Conservation (phyloP, 1,139 yeast species). For the Diutina mesorugosa region DNA sequence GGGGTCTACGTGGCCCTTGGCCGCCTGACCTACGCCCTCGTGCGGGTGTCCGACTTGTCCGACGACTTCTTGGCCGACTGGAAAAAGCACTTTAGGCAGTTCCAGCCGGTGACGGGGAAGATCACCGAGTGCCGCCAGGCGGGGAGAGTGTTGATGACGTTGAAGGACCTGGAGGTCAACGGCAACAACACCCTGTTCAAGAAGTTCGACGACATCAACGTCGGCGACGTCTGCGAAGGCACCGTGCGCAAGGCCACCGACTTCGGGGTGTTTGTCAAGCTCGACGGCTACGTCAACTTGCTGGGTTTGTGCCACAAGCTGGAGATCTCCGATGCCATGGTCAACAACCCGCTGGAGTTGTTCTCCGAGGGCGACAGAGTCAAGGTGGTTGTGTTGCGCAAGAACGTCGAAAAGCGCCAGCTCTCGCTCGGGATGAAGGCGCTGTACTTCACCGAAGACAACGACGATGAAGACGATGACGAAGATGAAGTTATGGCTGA, state of each 20-base stretch:
- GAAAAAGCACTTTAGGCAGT: slow-evolving; percentile 61
- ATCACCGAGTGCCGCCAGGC: slow-evolving; percentile 50
- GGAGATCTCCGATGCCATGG: slow-evolving; percentile 61
- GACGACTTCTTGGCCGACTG: slow-evolving; percentile 78
- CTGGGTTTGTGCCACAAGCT: slow-evolving; percentile 84
- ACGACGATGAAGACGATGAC: slow-evolving; percentile 10
- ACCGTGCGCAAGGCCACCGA: slow-evolving; percentile 68
- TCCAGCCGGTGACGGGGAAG: slow-evolving; percentile 71
- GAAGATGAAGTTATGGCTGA: slow-evolving; percentile 9
- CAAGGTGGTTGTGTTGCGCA: slow-evolving; percentile 61
- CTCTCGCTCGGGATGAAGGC: slow-evolving; percentile 90
- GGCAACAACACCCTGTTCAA: slow-evolving; percentile 50
- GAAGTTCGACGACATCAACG: slow-evolving; percentile 50
- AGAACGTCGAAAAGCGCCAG: slow-evolving; percentile 56
- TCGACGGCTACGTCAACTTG: slow-evolving; percentile 62
- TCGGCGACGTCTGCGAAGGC: slow-evolving; percentile 69
- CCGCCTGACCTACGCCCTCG: slow-evolving; percentile 63
- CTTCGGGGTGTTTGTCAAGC: slow-evolving; percentile 79
- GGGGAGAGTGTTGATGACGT: slow-evolving; percentile 59
- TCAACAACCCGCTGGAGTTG: slow-evolving; percentile 39
- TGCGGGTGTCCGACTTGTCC: slow-evolving; percentile 68
- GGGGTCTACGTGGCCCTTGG: slow-evolving; percentile 79
- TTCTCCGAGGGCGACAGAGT: slow-evolving; percentile 87
- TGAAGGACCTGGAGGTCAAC: slow-evolving; percentile 70
- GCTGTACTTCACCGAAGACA: slow-evolving; percentile 52